These are phyloP conservation scores for Cytospora mali DNA, from an alignment of 2,329 filamentous ascomycete genomes.

Conservation along the genomic window DNA sequence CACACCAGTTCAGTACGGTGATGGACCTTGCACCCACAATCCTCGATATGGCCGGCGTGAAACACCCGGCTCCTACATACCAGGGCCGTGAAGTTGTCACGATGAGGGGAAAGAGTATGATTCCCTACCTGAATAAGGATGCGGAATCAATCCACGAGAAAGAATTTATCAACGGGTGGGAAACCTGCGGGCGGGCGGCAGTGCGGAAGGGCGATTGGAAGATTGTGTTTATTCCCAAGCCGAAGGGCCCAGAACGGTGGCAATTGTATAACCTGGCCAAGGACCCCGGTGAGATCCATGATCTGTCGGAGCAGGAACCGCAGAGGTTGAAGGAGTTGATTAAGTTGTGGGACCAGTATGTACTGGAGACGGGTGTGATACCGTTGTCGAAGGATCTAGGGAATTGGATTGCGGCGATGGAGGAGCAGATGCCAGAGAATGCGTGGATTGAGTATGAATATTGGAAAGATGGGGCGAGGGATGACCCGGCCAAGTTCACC, in stretches of 20 bases:
- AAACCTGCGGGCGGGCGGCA: conserved; percentile 40
- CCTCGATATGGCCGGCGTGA: conserved; percentile 49
- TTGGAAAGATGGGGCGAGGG: conserved; percentile 50
- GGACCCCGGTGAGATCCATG: conserved; percentile 49
- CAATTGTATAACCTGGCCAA: conserved; percentile 50
- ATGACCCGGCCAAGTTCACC: conserved; percentile 48
- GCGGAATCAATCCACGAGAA: conserved; percentile 39
- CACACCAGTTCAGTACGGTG: conserved; percentile 53
- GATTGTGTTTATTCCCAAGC: conserved; percentile 51
- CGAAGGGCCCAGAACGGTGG: conserved; percentile 52
- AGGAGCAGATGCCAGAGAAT: conserved; percentile 67
- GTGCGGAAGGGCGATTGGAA: conserved; percentile 43
- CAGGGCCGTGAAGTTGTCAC: conserved; percentile 39
- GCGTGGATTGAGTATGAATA: conserved; percentile 69
- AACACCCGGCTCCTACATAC: conserved; percentile 56
- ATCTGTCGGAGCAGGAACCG: conserved; percentile 40
- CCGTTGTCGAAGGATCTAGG: conserved; percentile 61
- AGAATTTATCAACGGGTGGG: conserved; percentile 43
- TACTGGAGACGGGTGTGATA: conserved; percentile 60
- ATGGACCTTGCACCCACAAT: conserved; percentile 55
- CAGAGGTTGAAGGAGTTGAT: conserved; percentile 38
- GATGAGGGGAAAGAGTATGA: conserved; percentile 41
- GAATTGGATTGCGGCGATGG: conserved; percentile 60
- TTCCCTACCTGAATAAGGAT: conserved; percentile 35
- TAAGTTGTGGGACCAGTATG: conserved; percentile 41